phyloP scores from a whole-genome alignment of 2,329 filamentous ascomycete genomes.

The Arthroderma sp. region DNA sequence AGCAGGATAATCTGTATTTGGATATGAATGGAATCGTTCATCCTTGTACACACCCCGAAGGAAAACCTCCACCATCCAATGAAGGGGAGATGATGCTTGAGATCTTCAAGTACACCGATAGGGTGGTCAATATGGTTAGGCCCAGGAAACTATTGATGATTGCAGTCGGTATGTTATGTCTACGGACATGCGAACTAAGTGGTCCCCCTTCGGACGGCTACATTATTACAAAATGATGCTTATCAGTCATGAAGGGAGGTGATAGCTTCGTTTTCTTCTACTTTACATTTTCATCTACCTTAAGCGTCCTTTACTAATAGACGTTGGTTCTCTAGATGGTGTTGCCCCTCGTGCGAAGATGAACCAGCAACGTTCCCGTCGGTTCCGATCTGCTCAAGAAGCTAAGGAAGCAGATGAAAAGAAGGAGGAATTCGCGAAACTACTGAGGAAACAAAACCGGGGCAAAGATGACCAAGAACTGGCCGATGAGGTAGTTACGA shows the following conservation, averaged over 20 bases:
- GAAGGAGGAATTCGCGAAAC: constrained; percentile 72
- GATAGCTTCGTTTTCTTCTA: constrained; percentile 7
- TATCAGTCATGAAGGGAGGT: constrained; percentile 20
- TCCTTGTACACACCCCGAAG: constrained; percentile 94
- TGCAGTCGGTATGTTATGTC: constrained; percentile 55
- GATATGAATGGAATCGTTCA: constrained; percentile 99
- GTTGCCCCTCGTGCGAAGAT: constrained; percentile 97
- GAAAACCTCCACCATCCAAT: constrained; percentile 75
- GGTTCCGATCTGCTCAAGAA: constrained; percentile 88
- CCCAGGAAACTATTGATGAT: constrained; percentile 95
- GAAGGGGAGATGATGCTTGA: constrained; percentile 99
- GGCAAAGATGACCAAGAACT: constrained; percentile 49
- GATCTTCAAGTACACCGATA: constrained; percentile 96
- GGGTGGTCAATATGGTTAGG: constrained; percentile 96
- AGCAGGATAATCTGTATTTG: constrained; percentile 94
- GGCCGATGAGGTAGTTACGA: constrained; percentile 54
- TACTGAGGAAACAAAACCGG: constrained; percentile 66
- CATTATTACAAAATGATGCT: constrained; percentile 16
- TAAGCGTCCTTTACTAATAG: constrained; percentile 16
- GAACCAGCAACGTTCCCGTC: constrained; percentile 95
- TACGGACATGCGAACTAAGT: constrained; percentile 6
- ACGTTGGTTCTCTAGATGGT: constrained; percentile 49
- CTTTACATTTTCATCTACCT: background rate
- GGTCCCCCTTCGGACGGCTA: constrained; percentile 17
- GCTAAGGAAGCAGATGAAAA: constrained; percentile 88